Evolutionary conservation across 164 flowering plant species (phyloP).

Genomic region (Macadamia integrifolia): DNA sequence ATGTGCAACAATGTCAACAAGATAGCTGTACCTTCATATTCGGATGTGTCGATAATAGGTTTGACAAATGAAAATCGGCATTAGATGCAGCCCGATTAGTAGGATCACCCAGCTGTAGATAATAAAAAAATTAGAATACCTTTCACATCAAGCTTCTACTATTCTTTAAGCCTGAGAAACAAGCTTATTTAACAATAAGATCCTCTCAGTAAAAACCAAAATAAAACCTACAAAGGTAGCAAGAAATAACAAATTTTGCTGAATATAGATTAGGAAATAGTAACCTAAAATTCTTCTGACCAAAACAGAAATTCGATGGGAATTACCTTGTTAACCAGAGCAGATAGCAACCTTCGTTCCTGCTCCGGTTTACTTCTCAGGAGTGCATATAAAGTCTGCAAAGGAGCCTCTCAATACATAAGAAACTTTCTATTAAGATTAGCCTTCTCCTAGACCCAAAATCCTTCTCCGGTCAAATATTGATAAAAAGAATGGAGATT

Average conservation of each 20-base stretch:
- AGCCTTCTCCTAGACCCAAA: background rate
- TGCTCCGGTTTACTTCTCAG: constrained; percentile 85
- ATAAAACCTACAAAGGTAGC: background rate
- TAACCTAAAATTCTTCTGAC: background rate
- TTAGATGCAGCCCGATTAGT: constrained; percentile 78
- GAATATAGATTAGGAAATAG: background rate
- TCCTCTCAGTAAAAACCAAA: too few species aligned
- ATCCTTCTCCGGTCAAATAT: background rate
- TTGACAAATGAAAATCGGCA: constrained; percentile 78
- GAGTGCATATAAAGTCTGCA: constrained; percentile 63
- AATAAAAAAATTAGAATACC: constrained; percentile 9
- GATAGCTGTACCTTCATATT: constrained; percentile 74
- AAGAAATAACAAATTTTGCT: too few species aligned
- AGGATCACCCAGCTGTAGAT: constrained; percentile 91
- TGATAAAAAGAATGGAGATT: background rate
- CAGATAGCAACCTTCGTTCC: constrained; percentile 80
- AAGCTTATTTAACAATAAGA: too few species aligned
- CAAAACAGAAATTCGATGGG: constrained; percentile 2
- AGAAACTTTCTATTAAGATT: background rate
- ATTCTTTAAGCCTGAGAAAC: too few species aligned
- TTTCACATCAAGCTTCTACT: background rate
- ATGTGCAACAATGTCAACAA: background rate
- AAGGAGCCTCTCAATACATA: constrained; percentile 6
- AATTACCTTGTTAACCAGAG: constrained; percentile 87
- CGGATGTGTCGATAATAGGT: constrained; percentile 85